A percentile compares a stretch with the other conserved stretches of the same genome.
Evolutionary conservation across 805 yeast genomes (phyloP).

Genomic region (Wickerhamomyces queroliae): DNA sequence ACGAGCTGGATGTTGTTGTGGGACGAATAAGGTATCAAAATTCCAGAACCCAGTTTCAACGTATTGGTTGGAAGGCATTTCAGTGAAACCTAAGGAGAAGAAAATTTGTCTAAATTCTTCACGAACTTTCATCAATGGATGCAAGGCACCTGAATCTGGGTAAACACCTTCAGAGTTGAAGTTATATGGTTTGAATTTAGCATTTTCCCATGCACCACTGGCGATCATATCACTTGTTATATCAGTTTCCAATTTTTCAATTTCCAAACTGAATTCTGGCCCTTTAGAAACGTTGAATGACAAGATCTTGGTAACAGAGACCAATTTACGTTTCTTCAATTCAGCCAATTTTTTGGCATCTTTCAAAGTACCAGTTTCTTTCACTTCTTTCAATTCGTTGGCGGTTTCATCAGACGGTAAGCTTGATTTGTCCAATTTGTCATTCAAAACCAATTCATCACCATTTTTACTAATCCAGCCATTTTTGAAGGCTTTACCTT

Average conservation of each 20-base stretch:
- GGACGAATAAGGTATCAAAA: slow-evolving; percentile 92
- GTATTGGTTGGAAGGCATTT: slow-evolving; percentile 98
- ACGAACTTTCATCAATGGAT: slow-evolving; percentile 93
- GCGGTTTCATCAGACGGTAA: slow-evolving; percentile 67
- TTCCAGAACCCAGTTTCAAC: slow-evolving; percentile 99
- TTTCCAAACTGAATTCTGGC: slow-evolving; percentile 72
- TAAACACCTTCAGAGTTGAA: slow-evolving; percentile 90
- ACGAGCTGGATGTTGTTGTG: slow-evolving; percentile 99
- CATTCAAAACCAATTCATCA: slow-evolving; percentile 61
- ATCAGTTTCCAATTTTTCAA: slow-evolving; percentile 85
- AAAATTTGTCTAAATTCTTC: slow-evolving; percentile 97
- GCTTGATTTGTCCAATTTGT: slow-evolving; percentile 37
- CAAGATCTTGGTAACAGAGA: slow-evolving; percentile 61
- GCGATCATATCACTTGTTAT: slow-evolving; percentile 89
- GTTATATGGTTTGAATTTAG: slow-evolving; percentile 90
- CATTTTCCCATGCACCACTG: slow-evolving; percentile 74
- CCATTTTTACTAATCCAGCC: slow-evolving; percentile 93
- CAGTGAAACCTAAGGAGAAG: slow-evolving; percentile 96
- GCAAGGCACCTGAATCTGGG: slow-evolving; percentile 89
- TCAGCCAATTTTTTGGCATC: slow-evolving; percentile 71
- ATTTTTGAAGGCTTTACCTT: slow-evolving; percentile 95
- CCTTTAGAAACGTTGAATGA: slow-evolving; percentile 80
- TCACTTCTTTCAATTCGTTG: slow-evolving; percentile 51
- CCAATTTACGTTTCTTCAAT: slow-evolving; percentile 89
- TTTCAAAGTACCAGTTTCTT: slow-evolving; percentile 45